Base-by-base conservation (phyloP, 2,329 filamentous ascomycete species). In the Botrytis fragariae region DNA sequence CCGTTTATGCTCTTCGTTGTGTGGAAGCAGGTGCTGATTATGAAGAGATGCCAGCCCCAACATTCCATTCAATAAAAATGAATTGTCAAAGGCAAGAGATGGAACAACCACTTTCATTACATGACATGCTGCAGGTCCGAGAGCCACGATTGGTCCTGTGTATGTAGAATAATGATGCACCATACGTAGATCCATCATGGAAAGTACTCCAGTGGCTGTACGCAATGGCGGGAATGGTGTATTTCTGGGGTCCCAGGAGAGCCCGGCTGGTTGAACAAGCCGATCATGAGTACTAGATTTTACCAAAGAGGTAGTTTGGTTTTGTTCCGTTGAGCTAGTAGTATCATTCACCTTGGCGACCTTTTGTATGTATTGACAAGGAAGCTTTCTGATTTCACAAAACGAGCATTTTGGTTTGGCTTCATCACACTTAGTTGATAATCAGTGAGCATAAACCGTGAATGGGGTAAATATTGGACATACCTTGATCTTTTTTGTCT, bases 401-500 rank as follows among this genome's bases (percentile, higher is more conserved):
- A 76, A 80, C 25, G 67, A 59, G 64, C 79, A 80, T 70, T 72
- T 78, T n/a, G 79, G 79, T 48, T 76, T 77, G 9, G 65, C 67
- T 72, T 80, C 79, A 74, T 80, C 77, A 72, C 79, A 80, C 79
- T 79, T 51, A 29, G 73, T 77, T 48, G 74, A 62, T 35, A 37
- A 37, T 68, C 42, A 65, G 72, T 22, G 64, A 62, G 14, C 3
- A 22, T 29, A n/a, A 37, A 65, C 37, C 25, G 42, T 18, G 44
- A 48, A 69, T 29, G 25, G 37, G 18, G 22, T 35, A 35, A 32
- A 16, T 20, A 5, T 39, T 42, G 39, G 12, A 65, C 45, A 29
- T 76, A 79, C 79, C 75, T 81, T 81, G 70, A 81, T 77, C 75
- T 79, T 79, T 71, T 76, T 78, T 20, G 75, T 62, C 71, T 81